A percentile compares a stretch with the other conserved stretches of the same genome.
Evolutionary conservation across 2,329 filamentous ascomycete genomes (phyloP).

Genomic region (Lasiodiplodia gonubiensis): DNA sequence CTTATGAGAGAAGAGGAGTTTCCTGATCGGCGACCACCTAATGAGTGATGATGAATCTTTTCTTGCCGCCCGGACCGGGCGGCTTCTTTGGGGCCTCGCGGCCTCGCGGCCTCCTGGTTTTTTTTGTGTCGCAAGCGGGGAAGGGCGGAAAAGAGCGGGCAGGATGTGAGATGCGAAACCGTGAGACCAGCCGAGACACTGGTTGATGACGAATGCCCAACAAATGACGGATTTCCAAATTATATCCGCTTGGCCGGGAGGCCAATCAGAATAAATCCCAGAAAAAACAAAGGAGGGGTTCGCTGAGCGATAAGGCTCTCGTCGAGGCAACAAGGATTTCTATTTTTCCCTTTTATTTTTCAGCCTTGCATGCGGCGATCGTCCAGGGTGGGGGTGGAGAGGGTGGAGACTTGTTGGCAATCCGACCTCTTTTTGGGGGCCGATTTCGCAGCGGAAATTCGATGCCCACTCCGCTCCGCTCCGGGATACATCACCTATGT

Average conservation of each 20-base stretch:
- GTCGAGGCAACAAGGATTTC: background rate
- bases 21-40: background rate
- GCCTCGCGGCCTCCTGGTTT: background rate
- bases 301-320: background rate
- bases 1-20: background rate
- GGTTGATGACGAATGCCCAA: background rate
- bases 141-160: background rate
- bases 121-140: background rate
- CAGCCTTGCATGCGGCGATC: background rate
- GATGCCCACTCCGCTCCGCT: slow-evolving; percentile 8
- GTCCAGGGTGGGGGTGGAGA: background rate
- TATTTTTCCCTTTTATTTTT: background rate
- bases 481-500: background rate
- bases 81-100: background rate
- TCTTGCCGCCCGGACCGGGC: background rate
- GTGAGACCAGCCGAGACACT: background rate
- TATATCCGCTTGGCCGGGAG: background rate
- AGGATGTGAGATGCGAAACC: background rate
- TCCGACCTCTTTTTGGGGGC: background rate
- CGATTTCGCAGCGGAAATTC: background rate
- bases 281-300: background rate
- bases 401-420: background rate
- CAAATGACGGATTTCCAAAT: background rate
- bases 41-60: background rate
- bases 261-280: background rate